Base-by-base conservation (phyloP, 768 basidiomycete genomes). In the Lentinula detonsa region DNA sequence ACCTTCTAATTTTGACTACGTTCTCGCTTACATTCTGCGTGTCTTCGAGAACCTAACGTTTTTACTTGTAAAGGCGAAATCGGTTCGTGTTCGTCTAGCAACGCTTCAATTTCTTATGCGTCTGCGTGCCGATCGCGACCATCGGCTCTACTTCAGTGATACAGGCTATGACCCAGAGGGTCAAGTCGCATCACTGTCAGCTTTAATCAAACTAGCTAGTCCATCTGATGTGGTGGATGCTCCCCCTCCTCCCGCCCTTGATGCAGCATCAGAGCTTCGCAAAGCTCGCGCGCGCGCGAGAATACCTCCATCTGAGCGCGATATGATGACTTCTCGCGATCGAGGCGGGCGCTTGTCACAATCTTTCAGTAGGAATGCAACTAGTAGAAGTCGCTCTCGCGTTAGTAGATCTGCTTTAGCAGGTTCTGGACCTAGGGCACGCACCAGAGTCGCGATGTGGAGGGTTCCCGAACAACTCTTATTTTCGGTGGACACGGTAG, bases 71-170 rank as follows among this genome's bases (percentile, higher is more conserved):
- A 70, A 75, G 21, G 79, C 81, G 2, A 78, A 75, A 63, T 84
- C 85, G 8, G 66, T 84, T 0, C 77, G 83, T 43, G 87, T 89
- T 0, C 78, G 92, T 23, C 70, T 98, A 16, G 76, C 85, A 11
- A 79, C 88, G 4, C 76, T 98, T 18, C 92, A 94, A 69, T 97
- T 96, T 77, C 70, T 97, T 64, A 85, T 95, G 78, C 85, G 93
- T 13, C 76, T 98, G 18, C 81, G 96, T 59, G 94, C 91, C 0
- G 95, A 97, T 69, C 85, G 91, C 0, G 90, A 95, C 65, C 96
- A 99, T 68, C 81, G 88, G 10, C 68, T 98, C 43, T 97, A 87
- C 71, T 87, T 88, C 60, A 39, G 57, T 39, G 74, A 80, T 48
- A 73, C 72, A 15, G 76, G 74, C 18, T 78, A 80, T 63, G 88